phyloP scores from a whole-genome alignment of 2,329 filamentous ascomycete species.

The Plenodomus biglobosus region DNA sequence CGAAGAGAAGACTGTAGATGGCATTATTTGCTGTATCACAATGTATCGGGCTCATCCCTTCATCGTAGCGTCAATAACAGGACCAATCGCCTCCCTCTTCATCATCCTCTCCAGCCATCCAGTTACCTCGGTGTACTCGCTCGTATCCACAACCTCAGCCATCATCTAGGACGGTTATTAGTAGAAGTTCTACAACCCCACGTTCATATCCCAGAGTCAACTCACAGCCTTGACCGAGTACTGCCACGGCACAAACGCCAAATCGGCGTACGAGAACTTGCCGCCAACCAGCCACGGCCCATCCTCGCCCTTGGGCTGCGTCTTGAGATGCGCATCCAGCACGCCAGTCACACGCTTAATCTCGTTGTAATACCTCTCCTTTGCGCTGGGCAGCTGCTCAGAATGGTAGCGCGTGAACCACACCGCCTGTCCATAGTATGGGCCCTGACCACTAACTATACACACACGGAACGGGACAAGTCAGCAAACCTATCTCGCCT shows the following conservation, averaged over 20 bases:
- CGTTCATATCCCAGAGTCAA: not conserved
- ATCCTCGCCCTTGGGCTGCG: slow-evolving; percentile 19
- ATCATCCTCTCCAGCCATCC: slow-evolving; percentile 23
- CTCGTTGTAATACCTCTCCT: slow-evolving; percentile 53
- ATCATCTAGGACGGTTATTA: not conserved
- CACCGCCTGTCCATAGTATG: slow-evolving; percentile 46
- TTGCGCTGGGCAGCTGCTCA: slow-evolving; percentile 50
- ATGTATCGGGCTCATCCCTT: too few relatives aligned
- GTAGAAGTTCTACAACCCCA: not conserved
- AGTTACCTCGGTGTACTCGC: slow-evolving; percentile 14
- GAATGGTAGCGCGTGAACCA: slow-evolving; percentile 45
- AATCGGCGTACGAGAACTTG: slow-evolving; percentile 30
- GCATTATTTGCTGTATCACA: too few relatives aligned
- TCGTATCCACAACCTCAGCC: slow-evolving; percentile 12
- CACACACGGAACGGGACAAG: not conserved
- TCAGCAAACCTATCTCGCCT: not conserved
- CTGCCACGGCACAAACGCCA: slow-evolving; percentile 33
- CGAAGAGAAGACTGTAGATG: not conserved
- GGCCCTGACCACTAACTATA: slow-evolving; percentile 48
- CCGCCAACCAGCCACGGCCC: slow-evolving; percentile 37
- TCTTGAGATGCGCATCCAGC: slow-evolving; percentile 47
- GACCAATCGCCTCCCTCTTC: slow-evolving; percentile 1
- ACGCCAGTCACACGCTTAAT: slow-evolving; percentile 51
- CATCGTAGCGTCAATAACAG: slow-evolving; percentile 3
- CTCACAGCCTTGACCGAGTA: not conserved